These are phyloP conservation scores for Suaeda aralocaspica DNA, from an alignment of 148 eudicot genomes.

Conservation along the genomic window DNA sequence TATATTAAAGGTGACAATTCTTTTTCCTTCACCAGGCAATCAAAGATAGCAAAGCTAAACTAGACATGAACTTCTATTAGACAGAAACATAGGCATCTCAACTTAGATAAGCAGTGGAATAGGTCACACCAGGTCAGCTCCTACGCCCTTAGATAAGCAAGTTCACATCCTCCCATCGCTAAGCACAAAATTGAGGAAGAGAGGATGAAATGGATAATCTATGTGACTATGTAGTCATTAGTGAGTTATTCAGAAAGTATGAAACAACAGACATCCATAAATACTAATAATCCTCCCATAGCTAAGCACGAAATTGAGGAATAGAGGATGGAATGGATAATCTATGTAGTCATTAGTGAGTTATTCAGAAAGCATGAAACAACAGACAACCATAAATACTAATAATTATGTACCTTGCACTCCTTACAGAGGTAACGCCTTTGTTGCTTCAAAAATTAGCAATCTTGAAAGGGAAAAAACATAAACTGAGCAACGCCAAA, in stretches of 20 bases:
- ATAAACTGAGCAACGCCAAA: too few relatives aligned
- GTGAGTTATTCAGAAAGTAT: too few relatives aligned
- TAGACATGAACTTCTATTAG: not conserved
- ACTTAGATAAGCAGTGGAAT: slow-evolving; percentile 5
- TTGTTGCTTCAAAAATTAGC: too few relatives aligned
- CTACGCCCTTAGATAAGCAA: too few relatives aligned
- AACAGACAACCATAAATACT: too few relatives aligned
- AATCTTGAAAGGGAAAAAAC: too few relatives aligned
- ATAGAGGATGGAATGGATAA: not conserved
- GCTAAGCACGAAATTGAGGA: not conserved
- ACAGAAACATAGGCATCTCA: not conserved
- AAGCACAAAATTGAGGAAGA: slow-evolving; percentile 1
- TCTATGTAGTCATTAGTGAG: too few relatives aligned
- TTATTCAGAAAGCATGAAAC: too few relatives aligned
- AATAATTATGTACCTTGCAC: too few relatives aligned
- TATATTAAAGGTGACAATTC: not conserved
- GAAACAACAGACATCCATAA: slow-evolving; percentile 6
- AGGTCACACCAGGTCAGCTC: slow-evolving; percentile 1
- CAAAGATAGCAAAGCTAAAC: not conserved
- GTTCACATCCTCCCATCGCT: not conserved
- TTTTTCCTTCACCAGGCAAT: not conserved
- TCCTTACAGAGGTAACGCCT: too few relatives aligned
- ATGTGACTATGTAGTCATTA: too few relatives aligned
- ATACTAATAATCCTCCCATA: not conserved
- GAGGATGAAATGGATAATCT: too few relatives aligned